These are phyloP conservation scores for Basipetospora chlamydospora DNA, from an alignment of 2,329 filamentous ascomycete genomes.

Conservation along the genomic window DNA sequence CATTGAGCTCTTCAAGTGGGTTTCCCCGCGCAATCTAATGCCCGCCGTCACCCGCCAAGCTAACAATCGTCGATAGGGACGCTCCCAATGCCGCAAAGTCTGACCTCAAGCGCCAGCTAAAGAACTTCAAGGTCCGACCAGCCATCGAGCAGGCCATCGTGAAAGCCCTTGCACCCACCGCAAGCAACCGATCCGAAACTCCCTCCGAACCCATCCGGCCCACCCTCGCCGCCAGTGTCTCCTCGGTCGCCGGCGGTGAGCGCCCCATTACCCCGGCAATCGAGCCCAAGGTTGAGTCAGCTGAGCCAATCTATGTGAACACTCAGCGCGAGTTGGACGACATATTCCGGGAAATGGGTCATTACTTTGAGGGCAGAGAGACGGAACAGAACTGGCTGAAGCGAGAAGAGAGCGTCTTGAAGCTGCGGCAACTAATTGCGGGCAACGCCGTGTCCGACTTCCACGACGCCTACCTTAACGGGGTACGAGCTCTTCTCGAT, in stretches of 20 bases:
- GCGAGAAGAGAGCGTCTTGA: constrained; percentile 66
- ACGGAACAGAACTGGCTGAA: constrained; percentile 83
- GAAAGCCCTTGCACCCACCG: constrained; percentile 49
- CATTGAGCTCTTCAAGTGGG: constrained; percentile 71
- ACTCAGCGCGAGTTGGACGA: constrained; percentile 82
- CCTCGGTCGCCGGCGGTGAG: constrained; percentile 28
- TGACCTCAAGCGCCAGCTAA: constrained; percentile 76
- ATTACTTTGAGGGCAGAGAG: constrained; percentile 74
- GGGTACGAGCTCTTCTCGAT: constrained; percentile 63
- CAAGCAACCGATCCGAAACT: constrained; percentile 25
- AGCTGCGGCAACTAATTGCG: constrained; percentile 62
- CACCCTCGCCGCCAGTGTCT: constrained; percentile 36
- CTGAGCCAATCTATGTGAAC: constrained; percentile 74
- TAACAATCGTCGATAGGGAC: constrained; percentile 31
- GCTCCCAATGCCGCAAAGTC: constrained; percentile 74
- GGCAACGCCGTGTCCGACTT: constrained; percentile 76
- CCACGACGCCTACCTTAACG: constrained; percentile 51
- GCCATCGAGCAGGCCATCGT: constrained; percentile 74
- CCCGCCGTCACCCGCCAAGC: constrained; percentile 1
- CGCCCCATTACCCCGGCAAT: constrained; percentile 46
- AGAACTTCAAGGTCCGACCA: constrained; percentile 70
- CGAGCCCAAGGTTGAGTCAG: constrained; percentile 49
- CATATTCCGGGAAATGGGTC: constrained; percentile 66
- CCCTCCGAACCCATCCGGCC: constrained; percentile 24
- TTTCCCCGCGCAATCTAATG: background rate